Evolutionary conservation across 140 eudicot genomes (phyloP).

Genomic region (Senecio squalidus): DNA sequence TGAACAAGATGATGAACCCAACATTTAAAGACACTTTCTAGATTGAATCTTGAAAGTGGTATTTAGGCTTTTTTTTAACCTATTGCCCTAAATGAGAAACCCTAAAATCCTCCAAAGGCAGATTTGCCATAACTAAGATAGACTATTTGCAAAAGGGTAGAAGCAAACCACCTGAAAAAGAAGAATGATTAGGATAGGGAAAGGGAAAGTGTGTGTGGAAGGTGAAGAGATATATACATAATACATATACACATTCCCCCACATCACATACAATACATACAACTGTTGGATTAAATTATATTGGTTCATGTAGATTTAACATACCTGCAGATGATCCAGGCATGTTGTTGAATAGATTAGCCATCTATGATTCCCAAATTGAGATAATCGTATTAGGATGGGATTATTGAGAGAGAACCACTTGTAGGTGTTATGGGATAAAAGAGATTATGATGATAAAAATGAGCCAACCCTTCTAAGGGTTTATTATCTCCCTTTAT

Average conservation of each 20-base stretch:
- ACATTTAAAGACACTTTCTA: slow-evolving; percentile 25
- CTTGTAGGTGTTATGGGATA: too few relatives aligned
- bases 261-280: neutral
- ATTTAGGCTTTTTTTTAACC: neutral
- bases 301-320: too few relatives aligned
- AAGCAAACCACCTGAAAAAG: slow-evolving; percentile 16
- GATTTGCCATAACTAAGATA: slow-evolving; percentile 17
- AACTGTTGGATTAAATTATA: neutral
- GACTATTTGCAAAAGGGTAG: slow-evolving; percentile 10
- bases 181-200: slow-evolving; percentile 12
- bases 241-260: neutral
- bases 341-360: too few relatives aligned
- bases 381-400: too few relatives aligned
- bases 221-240: slow-evolving; percentile 20
- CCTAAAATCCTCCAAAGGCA: slow-evolving; percentile 3
- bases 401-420: too few relatives aligned
- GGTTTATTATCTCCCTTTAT: too few relatives aligned
- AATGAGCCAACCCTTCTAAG: too few relatives aligned
- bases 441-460: too few relatives aligned
- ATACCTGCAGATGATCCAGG: too few relatives aligned
- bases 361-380: too few relatives aligned
- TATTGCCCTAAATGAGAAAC: slow-evolving; percentile 12
- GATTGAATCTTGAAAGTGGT: neutral
- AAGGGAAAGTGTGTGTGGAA: slow-evolving; percentile 13
- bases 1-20: slow-evolving; percentile 43